Percentiles rank a stretch among this genome's conserved stretches.
phyloP scores from a whole-genome alignment of 768 basidiomycete species.

The Trametes sanguinea region DNA sequence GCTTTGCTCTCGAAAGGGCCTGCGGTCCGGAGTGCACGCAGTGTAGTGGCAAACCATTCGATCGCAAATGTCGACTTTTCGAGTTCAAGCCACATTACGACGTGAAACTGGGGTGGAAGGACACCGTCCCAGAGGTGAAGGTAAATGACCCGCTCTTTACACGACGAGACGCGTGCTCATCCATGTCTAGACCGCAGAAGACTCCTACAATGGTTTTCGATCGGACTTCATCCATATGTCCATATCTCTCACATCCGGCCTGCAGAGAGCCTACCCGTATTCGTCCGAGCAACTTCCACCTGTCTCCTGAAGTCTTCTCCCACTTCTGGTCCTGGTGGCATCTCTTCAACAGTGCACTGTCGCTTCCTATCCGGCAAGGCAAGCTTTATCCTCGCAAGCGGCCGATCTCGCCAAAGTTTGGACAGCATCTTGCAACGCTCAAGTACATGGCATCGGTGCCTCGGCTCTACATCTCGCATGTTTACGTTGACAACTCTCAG shows the following conservation, averaged over 20 bases:
- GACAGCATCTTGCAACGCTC: constrained; percentile 84
- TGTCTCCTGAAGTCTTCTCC: constrained; percentile 80
- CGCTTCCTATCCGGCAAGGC: constrained; percentile 89
- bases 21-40: constrained; percentile 68
- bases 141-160: constrained; percentile 37
- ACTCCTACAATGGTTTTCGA: constrained; percentile 87
- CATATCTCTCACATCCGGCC: constrained; percentile 75
- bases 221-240: constrained; percentile 95
- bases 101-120: constrained; percentile 62
- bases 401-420: constrained; percentile 80
- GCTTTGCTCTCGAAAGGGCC: constrained; percentile 78
- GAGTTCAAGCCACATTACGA: constrained; percentile 80
- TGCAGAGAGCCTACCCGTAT: constrained; percentile 35
- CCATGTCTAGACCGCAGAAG: constrained; percentile 45
- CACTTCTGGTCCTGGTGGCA: constrained; percentile 95
- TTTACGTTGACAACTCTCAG: constrained; percentile 78
- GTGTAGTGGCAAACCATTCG: constrained; percentile 63
- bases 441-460: constrained; percentile 84
- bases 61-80: constrained; percentile 80
- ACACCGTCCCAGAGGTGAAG: constrained; percentile 43
- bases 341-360: constrained; percentile 75
- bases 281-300: constrained; percentile 69
- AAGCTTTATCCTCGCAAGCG: constrained; percentile 68
- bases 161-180: not conserved
- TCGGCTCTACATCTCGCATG: constrained; percentile 83